Evolutionary conservation across 441 rosid genomes (phyloP).

Genomic region (Eruca vesicaria): DNA sequence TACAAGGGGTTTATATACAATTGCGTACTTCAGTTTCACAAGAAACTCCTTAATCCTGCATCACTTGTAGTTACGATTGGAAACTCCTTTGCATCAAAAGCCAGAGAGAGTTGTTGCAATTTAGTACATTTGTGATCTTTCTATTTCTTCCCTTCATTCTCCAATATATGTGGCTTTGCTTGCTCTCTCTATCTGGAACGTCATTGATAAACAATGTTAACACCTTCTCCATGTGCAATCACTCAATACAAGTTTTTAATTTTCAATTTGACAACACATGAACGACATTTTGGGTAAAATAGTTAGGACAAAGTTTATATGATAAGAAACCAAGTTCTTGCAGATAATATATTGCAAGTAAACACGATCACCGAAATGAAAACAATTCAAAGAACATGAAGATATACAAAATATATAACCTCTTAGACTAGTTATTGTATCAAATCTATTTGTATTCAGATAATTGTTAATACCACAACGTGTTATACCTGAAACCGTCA

Average conservation of each 20-base stretch:
- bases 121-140: conserved; percentile 7
- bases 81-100: neutral
- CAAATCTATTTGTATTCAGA: neutral
- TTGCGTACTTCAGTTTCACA: conserved; percentile 11
- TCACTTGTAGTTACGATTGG: neutral
- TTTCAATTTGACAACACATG: neutral
- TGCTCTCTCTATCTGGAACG: neutral
- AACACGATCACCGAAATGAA: neutral
- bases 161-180: conserved; percentile 4
- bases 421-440: neutral
- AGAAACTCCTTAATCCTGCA: neutral
- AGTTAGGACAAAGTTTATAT: neutral
- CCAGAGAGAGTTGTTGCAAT: neutral
- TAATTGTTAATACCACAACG: neutral
- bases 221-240: neutral
- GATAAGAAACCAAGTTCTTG: neutral
- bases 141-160: neutral
- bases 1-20: conserved; percentile 29
- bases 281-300: no score
- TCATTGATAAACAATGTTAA: neutral
- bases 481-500: conserved; percentile 17
- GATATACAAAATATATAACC: neutral
- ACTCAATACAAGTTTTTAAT: neutral
- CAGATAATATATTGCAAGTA: no score
- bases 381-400: neutral